These are phyloP conservation scores for Ophiostoma pallidulum DNA, from an alignment of 2,329 filamentous ascomycete genomes.

Conservation along the genomic window DNA sequence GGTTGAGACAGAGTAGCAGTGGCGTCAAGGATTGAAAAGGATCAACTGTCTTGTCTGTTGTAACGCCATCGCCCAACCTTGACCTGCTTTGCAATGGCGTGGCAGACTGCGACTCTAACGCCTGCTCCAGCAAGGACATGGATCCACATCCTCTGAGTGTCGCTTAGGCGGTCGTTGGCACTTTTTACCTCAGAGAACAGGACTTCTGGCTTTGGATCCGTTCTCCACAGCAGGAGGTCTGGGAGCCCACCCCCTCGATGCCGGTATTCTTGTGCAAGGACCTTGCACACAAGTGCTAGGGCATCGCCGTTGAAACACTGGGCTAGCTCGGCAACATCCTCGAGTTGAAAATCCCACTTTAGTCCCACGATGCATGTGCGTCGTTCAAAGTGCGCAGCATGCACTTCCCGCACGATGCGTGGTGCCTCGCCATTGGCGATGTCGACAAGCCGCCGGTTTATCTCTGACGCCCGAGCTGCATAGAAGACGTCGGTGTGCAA, in stretches of 20 bases:
- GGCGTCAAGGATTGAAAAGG: neutral
- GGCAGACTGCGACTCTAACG: constrained; percentile 73
- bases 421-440: constrained; percentile 75
- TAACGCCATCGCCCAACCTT: constrained; percentile 12
- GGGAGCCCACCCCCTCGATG: constrained; percentile 81
- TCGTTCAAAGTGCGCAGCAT: constrained; percentile 56
- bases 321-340: constrained; percentile 71
- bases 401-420: constrained; percentile 56
- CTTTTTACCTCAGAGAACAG: constrained; percentile 77
- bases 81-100: constrained; percentile 47
- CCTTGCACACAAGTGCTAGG: constrained; percentile 77
- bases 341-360: constrained; percentile 76
- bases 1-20: neutral
- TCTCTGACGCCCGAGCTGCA: constrained; percentile 72
- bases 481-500: constrained; percentile 91
- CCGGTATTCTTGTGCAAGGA: constrained; percentile 90
- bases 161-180: constrained; percentile 85
- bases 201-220: constrained; percentile 22
- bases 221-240: constrained; percentile 82
- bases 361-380: constrained; percentile 84
- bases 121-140: constrained; percentile 82
- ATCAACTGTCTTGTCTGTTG: neutral
- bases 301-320: constrained; percentile 70
- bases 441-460: constrained; percentile 76
- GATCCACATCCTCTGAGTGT: constrained; percentile 95